A percentile compares a stretch with the other conserved stretches of the same genome.
Evolutionary conservation across 108 stramenopile species (phyloP).

Genomic region (Fistulifera pelliculosa): DNA sequence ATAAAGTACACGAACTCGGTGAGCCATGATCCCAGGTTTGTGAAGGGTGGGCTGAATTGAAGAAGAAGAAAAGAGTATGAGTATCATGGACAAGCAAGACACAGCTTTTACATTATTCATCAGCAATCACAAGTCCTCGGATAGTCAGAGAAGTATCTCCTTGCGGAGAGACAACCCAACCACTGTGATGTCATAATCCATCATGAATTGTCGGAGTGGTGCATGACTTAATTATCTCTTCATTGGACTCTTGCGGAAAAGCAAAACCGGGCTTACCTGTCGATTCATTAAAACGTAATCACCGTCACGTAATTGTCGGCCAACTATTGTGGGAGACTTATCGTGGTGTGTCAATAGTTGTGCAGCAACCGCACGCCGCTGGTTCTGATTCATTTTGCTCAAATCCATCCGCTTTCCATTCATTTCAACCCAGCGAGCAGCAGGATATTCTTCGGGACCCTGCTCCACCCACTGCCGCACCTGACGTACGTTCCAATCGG

Average conservation of each 20-base stretch:
- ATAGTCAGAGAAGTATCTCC: constrained; percentile 1
- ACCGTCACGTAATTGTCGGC: constrained; percentile 91
- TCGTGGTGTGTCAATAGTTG: constrained; percentile 45
- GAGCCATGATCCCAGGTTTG: constrained; percentile 99
- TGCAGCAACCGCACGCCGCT: constrained; percentile 80
- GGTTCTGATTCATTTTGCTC: constrained; percentile 73
- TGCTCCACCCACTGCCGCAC: constrained; percentile 82
- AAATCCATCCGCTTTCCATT: constrained; percentile 81
- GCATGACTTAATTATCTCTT: constrained; percentile 75
- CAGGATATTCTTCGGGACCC: constrained; percentile 88
- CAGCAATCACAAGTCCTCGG: constrained; percentile 1
- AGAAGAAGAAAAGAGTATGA: not conserved
- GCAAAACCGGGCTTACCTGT: constrained; percentile 43
- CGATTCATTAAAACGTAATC: constrained; percentile 98
- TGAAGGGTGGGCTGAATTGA: constrained; percentile 90
- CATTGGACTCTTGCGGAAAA: constrained; percentile 29
- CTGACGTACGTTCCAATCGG: constrained; percentile 82
- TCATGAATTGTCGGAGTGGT: constrained; percentile 86
- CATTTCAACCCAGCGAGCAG: constrained; percentile 93
- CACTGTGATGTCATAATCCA: constrained; percentile 62
- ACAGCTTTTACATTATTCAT: not conserved
- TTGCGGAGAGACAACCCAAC: constrained; percentile 4
- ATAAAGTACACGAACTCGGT: constrained; percentile 91
- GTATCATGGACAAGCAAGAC: not conserved
- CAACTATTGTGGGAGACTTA: constrained; percentile 83